Conservation (phyloP, 495 filamentous ascomycete genomes). For the Penicillium riverlandense region DNA sequence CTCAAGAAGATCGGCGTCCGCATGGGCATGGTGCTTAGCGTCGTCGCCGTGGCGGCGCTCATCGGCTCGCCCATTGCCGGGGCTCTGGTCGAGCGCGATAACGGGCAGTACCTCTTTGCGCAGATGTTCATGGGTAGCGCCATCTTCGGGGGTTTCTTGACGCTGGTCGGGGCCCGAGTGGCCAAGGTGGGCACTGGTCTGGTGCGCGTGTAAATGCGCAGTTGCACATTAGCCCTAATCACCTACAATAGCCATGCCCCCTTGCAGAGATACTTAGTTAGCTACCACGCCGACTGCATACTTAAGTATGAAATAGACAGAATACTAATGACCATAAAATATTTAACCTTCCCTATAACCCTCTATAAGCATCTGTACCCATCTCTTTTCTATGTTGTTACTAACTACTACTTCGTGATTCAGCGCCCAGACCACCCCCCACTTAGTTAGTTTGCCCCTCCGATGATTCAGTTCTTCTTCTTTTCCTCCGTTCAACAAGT, state of each 20-base stretch:
- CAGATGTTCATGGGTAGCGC: constrained; percentile 46
- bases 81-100: constrained; percentile 41
- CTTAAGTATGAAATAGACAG: too few relatives aligned
- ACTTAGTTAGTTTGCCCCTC: background rate
- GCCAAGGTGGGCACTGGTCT: constrained; percentile 27
- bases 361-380: too few relatives aligned
- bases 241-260: too few relatives aligned
- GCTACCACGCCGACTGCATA: too few relatives aligned
- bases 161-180: constrained; percentile 42
- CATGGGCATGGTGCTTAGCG: constrained; percentile 77
- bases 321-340: too few relatives aligned
- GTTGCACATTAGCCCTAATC: constrained; percentile 1
- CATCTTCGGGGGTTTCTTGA: constrained; percentile 40
- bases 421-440: too few relatives aligned
- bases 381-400: too few relatives aligned
- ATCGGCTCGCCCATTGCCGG: constrained; percentile 74
- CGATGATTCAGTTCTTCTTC: constrained; percentile 4
- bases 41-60: constrained; percentile 63
- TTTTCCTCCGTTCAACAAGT: background rate
- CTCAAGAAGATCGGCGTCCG: constrained; percentile 60
- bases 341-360: too few relatives aligned
- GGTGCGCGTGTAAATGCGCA: constrained; percentile 16
- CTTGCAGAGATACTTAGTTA: too few relatives aligned
- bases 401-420: too few relatives aligned
- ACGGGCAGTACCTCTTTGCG: constrained; percentile 49